A percentile compares a stretch with the other conserved stretches of the same genome.
These are phyloP conservation scores for Macadamia integrifolia DNA, from an alignment of 164 flowering plant genomes.

Conservation along the genomic window DNA sequence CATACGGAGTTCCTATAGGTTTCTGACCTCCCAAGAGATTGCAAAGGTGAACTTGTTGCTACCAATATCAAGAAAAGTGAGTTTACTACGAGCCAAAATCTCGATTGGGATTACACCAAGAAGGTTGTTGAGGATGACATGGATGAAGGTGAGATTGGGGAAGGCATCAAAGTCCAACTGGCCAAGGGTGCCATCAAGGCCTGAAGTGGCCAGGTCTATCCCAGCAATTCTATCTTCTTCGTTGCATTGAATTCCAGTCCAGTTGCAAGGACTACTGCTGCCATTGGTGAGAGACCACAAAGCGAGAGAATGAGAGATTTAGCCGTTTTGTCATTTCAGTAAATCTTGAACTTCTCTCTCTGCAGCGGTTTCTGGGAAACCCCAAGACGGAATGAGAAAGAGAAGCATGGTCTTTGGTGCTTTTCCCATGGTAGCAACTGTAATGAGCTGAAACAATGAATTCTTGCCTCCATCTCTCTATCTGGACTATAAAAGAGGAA, in stretches of 20 bases:
- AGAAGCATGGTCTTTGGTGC: neutral
- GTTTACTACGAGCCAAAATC: slow-evolving; percentile 13
- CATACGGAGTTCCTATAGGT: slow-evolving; percentile 11
- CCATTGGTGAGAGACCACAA: neutral
- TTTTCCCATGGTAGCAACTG: neutral
- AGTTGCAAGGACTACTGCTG: slow-evolving; percentile 5
- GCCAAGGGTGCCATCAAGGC: slow-evolving; percentile 14
- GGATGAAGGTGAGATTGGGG: slow-evolving; percentile 10
- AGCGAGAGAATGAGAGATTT: slow-evolving; percentile 5
- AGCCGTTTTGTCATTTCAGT: slow-evolving; percentile 4
- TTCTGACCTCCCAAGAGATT: slow-evolving; percentile 21
- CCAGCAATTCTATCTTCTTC: neutral
- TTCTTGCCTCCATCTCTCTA: neutral
- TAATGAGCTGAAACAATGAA: neutral
- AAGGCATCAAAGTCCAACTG: slow-evolving; percentile 15
- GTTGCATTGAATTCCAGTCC: slow-evolving; percentile 21
- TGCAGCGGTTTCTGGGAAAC: neutral
- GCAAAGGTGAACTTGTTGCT: slow-evolving; percentile 15
- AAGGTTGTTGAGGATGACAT: slow-evolving; percentile 8
- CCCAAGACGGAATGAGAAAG: neutral
- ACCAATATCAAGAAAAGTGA: slow-evolving; percentile 15
- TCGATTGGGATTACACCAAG: slow-evolving; percentile 12
- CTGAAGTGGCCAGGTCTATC: slow-evolving; percentile 6
- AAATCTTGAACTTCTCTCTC: neutral
- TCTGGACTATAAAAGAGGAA: too few relatives aligned